Percentiles rank a stretch among this genome's conserved stretches.
Conservation (phyloP, 2,329 filamentous ascomycete species). For the Pestalotiopsis sp. region DNA sequence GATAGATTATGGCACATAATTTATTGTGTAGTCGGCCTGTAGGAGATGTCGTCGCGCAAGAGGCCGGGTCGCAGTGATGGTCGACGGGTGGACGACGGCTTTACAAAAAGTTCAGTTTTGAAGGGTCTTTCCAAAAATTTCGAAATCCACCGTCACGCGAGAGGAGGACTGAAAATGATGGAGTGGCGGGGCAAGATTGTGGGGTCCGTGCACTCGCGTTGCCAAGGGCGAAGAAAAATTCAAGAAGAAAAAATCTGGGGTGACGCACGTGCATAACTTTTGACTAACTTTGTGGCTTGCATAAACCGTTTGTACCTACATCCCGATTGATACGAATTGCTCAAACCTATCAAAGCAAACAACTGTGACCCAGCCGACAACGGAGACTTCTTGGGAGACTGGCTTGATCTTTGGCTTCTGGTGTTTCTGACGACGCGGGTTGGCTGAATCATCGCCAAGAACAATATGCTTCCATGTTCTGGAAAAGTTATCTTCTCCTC, state of each 20-base stretch:
- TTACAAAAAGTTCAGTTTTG: background rate
- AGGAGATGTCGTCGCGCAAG: background rate
- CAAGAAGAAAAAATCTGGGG: background rate
- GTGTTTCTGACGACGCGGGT: background rate
- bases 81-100: background rate
- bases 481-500: background rate
- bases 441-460: background rate
- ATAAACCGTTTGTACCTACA: too few species aligned
- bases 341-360: too few species aligned
- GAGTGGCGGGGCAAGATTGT: background rate
- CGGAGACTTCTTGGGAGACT: background rate
- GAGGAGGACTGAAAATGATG: background rate
- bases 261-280: background rate
- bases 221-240: background rate
- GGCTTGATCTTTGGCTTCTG: background rate
- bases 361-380: background rate
- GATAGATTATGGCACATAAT: background rate
- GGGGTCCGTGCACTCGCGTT: constrained; percentile 8
- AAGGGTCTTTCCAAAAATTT: constrained; percentile 10
- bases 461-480: background rate
- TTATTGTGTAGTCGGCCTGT: background rate
- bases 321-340: too few species aligned
- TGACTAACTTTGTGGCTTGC: too few species aligned
- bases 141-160: background rate
- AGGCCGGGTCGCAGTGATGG: background rate